Evolutionary conservation across 257 asterid species (phyloP), one percentile per base, ranked within the genome.

Genomic region (Haberlea rhodopensis): DNA sequence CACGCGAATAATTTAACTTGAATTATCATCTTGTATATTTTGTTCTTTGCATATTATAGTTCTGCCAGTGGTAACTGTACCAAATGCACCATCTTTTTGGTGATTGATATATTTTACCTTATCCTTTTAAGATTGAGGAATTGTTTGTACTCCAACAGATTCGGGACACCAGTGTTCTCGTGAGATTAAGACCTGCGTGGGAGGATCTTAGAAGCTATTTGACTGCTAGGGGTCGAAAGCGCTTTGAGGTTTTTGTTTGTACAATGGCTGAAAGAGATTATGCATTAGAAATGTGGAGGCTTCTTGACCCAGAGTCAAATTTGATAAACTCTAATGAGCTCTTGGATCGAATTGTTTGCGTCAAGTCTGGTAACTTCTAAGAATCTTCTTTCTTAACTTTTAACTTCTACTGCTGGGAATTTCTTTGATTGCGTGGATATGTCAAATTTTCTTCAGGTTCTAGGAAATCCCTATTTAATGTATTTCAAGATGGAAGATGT

Each of bases 171-270:
- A 92, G 98, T 66, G 98, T 92, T 59, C 96, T 92, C 65, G 98
- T 92, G 85, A 89, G 98, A 78, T 73, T 92, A 78, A 80, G 98
- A 78, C 97, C 98, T 68, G 97, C 98, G n/a, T 92, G 98, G 98
- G 98, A 92, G 79, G 98, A 89, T 75, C 95, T 92, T 68, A 85
- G 96, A 81, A 80, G 84, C 79, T 92, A 92, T 78, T 78, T 92
- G 78, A 92, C 91, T 76, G 98, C 98, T 37, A 85, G 78, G 88
- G 98, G 98, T 19, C 87, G 98, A 48, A 92, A 92, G 78, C 91
- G 98, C 19, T 92, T 92, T 71, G 98, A 92, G 73, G 97, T 92
- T 77, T 92, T 84, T 82, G 98, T 92, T 73, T 92, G 98, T 84
- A 92, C 98, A 27, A 92, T 92, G 98, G 98, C 98, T 34, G 98